These are phyloP conservation scores for Aeschynomene evenia DNA, from an alignment of 306 rosid species.

Conservation along the genomic window DNA sequence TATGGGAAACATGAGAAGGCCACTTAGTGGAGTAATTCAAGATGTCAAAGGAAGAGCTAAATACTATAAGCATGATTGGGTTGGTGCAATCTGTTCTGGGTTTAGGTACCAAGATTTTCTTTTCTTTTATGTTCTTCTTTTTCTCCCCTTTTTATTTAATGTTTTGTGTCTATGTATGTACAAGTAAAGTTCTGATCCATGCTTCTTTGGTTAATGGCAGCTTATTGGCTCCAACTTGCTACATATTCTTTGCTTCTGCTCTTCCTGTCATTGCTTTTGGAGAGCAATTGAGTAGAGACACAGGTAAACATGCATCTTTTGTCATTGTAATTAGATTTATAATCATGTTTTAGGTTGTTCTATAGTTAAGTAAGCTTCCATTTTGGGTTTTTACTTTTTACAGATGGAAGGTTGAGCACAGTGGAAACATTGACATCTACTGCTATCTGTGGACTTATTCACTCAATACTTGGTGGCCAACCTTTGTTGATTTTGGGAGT, in stretches of 20 bases:
- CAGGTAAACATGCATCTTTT: slow-evolving; percentile 53
- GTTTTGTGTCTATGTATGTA: not conserved
- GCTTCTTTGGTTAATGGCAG: slow-evolving; percentile 35
- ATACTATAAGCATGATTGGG: slow-evolving; percentile 84
- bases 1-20: slow-evolving; percentile 42
- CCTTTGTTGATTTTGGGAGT: slow-evolving; percentile 93
- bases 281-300: slow-evolving; percentile 75
- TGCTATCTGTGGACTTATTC: slow-evolving; percentile 84
- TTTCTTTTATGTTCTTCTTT: too few relatives aligned
- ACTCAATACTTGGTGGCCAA: slow-evolving; percentile 88
- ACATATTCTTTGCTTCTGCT: slow-evolving; percentile 90
- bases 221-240: slow-evolving; percentile 85
- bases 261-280: slow-evolving; percentile 92
- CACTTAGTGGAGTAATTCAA: slow-evolving; percentile 58
- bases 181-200: slow-evolving; percentile 2
- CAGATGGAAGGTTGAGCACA: slow-evolving; percentile 87
- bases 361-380: slow-evolving; percentile 4
- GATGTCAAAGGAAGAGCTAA: slow-evolving; percentile 76
- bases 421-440: slow-evolving; percentile 93
- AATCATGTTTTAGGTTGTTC: not conserved
- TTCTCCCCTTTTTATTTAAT: not conserved
- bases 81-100: slow-evolving; percentile 52
- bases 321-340: not conserved
- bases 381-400: not conserved
- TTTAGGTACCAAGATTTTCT: slow-evolving; percentile 41